Evolutionary conservation across 2,329 filamentous ascomycete species (phyloP).

Genomic region (Myriangium duriaei): DNA sequence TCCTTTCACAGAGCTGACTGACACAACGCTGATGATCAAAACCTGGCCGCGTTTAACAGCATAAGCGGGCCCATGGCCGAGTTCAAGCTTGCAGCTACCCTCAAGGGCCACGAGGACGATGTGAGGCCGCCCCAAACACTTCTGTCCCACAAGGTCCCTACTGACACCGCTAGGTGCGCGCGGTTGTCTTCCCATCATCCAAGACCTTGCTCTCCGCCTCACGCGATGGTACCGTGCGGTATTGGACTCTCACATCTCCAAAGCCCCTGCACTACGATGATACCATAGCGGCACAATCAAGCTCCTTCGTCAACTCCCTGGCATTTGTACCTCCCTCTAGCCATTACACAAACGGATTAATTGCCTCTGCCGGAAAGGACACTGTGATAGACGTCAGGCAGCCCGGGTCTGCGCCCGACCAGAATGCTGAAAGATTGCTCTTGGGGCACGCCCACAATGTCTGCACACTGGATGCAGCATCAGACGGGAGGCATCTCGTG

Average conservation of each 20-base stretch:
- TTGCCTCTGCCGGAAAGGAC: conserved; percentile 82
- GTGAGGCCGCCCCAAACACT: conserved; percentile 50
- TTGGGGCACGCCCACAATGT: conserved; percentile 81
- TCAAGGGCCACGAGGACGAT: conserved; percentile 85
- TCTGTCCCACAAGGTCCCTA: background rate
- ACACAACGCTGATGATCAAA: too few relatives aligned
- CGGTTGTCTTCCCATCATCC: conserved; percentile 63
- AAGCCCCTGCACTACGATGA: conserved; percentile 62
- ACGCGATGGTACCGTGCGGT: conserved; percentile 76
- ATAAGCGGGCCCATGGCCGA: too few relatives aligned
- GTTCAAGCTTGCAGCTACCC: conserved; percentile 85
- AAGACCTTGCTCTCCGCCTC: conserved; percentile 72
- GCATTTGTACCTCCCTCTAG: conserved; percentile 59
- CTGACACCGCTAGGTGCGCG: conserved; percentile 57
- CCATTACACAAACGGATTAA: conserved; percentile 61
- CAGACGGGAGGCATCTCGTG: conserved; percentile 60
- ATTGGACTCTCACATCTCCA: conserved; percentile 61
- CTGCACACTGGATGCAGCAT: conserved; percentile 69
- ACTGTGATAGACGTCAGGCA: conserved; percentile 83
- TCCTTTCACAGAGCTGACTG: too few relatives aligned
- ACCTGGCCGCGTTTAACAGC: too few relatives aligned
- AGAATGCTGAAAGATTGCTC: conserved; percentile 74
- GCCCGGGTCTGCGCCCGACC: conserved; percentile 51
- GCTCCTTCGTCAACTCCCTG: conserved; percentile 78
- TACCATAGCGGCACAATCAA: conserved; percentile 65